Base-by-base conservation (phyloP, 1,139 yeast genomes). In the Spencermartinsiella ligniputridi region DNA sequence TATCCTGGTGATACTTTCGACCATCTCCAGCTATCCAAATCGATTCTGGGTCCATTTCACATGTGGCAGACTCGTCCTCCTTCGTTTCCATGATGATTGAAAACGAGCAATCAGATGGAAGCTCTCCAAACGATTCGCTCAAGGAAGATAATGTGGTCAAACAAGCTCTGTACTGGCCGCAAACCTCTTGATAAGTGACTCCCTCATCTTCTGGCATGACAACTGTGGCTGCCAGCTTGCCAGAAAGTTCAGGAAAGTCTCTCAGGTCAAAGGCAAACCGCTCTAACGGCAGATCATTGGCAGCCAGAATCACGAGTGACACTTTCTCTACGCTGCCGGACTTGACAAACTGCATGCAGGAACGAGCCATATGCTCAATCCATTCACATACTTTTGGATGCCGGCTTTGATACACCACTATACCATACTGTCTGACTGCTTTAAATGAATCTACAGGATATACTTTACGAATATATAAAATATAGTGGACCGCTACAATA, bases 321-420 rank as follows among this genome's bases (percentile, higher is more conserved):
- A 64, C 38, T 22, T 52, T 49, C 29, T 40, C 38, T n/a, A 54
- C 56, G 15, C 44, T 47, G 3, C 62, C 64, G 19, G 47, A 45
- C 8, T 50, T 46, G 19, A 68, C 42, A 16, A 55, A 51, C 6
- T 51, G 52, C 41, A 60, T 52, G 27, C 58, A 51, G 3, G 61
- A 45, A n/a, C 52, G 48, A 3, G 61, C 60, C 38, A 66, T 59
- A 33, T 53, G 52, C 34, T 64, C 64, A 16, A 65, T 56, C 68
- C 69, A 70, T 13, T 56, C 57, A 37, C 55, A 48, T 13, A 70
- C 66, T 5, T 57, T 63, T 0, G 71, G 71, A 39, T 70, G 72
- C 24, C 68, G 55, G 45, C 55, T 55, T 42, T 64, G 66, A 37
- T 57, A 57, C 21, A 64, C 62, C 1, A 67, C 68, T 9, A 57